Conservation (phyloP, 2,329 filamentous ascomycete genomes). For the Nothophoma quercina region DNA sequence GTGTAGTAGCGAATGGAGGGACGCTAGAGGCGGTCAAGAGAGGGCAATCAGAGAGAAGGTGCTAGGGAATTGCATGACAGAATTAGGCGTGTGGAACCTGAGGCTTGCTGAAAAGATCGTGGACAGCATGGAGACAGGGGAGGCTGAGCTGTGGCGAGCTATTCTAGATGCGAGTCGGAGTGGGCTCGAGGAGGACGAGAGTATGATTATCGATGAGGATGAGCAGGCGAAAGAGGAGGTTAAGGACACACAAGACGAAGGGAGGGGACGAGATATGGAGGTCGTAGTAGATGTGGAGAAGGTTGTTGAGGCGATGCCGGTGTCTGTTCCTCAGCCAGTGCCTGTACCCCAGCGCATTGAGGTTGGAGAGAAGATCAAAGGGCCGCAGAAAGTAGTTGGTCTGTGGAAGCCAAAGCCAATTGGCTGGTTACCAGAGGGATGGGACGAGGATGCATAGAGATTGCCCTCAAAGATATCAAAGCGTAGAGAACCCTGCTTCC, state of each 20-base stretch:
- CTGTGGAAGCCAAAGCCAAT: constrained; percentile 44
- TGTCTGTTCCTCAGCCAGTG: neutral
- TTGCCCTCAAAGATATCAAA: neutral
- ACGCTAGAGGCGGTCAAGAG: constrained; percentile 18
- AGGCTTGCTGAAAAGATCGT: constrained; percentile 47
- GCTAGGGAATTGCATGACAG: constrained; percentile 42
- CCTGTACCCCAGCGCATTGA: neutral
- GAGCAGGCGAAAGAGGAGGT: neutral
- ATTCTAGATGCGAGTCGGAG: constrained; percentile 44
- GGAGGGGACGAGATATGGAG: no score
- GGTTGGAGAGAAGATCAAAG: constrained; percentile 22
- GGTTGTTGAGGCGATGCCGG: neutral
- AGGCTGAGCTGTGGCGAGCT: constrained; percentile 23
- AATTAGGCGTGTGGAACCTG: constrained; percentile 49
- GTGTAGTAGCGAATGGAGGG: constrained; percentile 48
- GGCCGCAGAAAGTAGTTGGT: constrained; percentile 42
- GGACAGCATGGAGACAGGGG: constrained; percentile 23
- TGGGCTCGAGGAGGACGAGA: constrained; percentile 12
- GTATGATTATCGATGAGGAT: constrained; percentile 17
- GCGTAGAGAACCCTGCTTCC: no score
- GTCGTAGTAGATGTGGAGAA: neutral
- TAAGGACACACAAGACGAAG: no score
- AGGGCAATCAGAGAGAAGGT: constrained; percentile 22
- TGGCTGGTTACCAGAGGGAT: constrained; percentile 37
- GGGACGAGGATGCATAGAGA: constrained; percentile 30